Base-by-base conservation (phyloP, 495 filamentous ascomycete species). In the Penicillium parvum region DNA sequence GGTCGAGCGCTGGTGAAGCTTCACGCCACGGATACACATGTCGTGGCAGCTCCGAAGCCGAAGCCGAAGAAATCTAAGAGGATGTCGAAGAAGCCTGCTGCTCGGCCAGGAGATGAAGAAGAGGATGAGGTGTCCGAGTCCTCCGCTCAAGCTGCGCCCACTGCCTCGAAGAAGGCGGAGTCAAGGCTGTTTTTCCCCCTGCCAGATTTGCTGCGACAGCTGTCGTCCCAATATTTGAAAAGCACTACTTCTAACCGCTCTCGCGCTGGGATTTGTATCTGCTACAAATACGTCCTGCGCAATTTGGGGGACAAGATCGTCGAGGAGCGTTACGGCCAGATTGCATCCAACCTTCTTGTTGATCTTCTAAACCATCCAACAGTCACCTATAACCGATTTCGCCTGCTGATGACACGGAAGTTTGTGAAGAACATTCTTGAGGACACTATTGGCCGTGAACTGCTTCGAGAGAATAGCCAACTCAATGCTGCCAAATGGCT, bases 381-480 rank as follows among this genome's bases (percentile, higher is more conserved):
- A 38, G 81, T 96, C 42, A 76, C 73, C 41, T 83, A 85, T 50
- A 95, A 95, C 59, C 82, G 92, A 15, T 96, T 96, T 62, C 84
- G 90, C 27, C 73, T 95, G 14, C 72, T 97, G 7, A 85, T 86
- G 35, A 88, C 89, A 7, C 77, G 92, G 41, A 87, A 85, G 60
- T 90, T 90, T 64, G 77, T 95, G 9, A 85, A 86, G 47, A 81
- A 83, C 25, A 81, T 96, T 16, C 64, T 97, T 26, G 88, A 94
- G 46, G 82, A 90, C 50, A 82, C 91, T 5, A 74, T 97, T 59
- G 90, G 90, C 5, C 76, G 76, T 32, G 79, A 82, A 49, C 81
- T 96, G 38, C 77, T 99, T 3, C 87, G 89, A 2, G 92, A 97
- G 58, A 83, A 86, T 17, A 90, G 88, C 5, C 90, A 94, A 48